A percentile compares a stretch with the other conserved stretches of the same genome.
These are phyloP conservation scores for Prillingera fragicola DNA, from an alignment of 1,284 basidiomycete genomes.

Conservation along the genomic window DNA sequence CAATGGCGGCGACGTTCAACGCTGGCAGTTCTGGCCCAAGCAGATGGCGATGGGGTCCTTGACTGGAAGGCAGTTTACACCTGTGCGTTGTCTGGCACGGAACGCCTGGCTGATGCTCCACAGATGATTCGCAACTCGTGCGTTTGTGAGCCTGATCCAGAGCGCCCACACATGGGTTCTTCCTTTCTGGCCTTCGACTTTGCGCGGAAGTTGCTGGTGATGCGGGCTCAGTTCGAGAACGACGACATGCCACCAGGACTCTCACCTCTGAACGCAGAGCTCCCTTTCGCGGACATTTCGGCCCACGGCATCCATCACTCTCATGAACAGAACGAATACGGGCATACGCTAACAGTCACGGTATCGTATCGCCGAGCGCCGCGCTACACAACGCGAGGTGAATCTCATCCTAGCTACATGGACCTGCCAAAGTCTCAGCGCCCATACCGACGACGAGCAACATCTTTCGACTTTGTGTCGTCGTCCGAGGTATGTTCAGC, in stretches of 20 bases:
- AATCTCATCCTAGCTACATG: too few relatives aligned
- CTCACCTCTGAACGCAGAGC: constrained; percentile 34
- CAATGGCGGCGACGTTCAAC: background rate
- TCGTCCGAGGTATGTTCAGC: constrained; percentile 10
- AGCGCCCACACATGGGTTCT: constrained; percentile 3
- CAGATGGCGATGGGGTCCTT: constrained; percentile 3
- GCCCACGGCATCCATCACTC: constrained; percentile 32
- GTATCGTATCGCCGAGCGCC: constrained; percentile 37
- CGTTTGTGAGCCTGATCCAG: constrained; percentile 7
- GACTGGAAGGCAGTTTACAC: constrained; percentile 1
- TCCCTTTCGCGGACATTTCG: constrained; percentile 39
- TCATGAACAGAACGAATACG: background rate
- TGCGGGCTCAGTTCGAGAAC: constrained; percentile 17
- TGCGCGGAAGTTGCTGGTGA: constrained; percentile 26
- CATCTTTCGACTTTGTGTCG: constrained; percentile 38
- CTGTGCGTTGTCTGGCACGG: background rate
- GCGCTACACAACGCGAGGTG: constrained; percentile 21
- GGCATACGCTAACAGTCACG: constrained; percentile 26
- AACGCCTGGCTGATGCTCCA: background rate
- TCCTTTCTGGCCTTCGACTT: constrained; percentile 41
- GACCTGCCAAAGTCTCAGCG: background rate
- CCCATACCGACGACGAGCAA: constrained; percentile 31
- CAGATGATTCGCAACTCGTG: constrained; percentile 30
- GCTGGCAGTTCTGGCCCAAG: constrained; percentile 2
- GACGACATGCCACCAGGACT: constrained; percentile 25